These are phyloP conservation scores for Fusarium sacchari DNA, from an alignment of 2,329 filamentous ascomycete genomes.

Conservation along the genomic window DNA sequence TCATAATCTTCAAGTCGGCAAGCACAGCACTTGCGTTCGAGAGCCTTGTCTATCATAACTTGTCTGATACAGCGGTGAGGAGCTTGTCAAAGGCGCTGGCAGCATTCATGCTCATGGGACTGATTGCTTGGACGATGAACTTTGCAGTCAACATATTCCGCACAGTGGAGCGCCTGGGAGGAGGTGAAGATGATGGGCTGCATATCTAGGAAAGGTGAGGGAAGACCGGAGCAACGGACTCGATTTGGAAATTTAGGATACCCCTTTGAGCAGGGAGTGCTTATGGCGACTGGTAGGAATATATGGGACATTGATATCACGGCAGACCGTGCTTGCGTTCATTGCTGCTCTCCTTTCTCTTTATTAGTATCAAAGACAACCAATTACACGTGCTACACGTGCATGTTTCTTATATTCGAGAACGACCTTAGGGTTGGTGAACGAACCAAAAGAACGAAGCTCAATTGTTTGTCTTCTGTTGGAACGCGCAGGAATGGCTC, in stretches of 20 bases:
- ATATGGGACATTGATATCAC: slow-evolving; percentile 19
- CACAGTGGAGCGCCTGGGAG: slow-evolving; percentile 69
- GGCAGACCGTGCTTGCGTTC: slow-evolving; percentile 28
- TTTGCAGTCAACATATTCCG: slow-evolving; percentile 88
- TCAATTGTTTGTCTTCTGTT: background rate
- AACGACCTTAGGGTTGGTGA: background rate
- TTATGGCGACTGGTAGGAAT: slow-evolving; percentile 16
- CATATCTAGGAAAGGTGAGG: slow-evolving; percentile 23
- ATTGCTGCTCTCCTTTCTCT: slow-evolving; percentile 16
- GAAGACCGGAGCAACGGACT: slow-evolving; percentile 2
- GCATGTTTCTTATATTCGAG: slow-evolving; percentile 14
- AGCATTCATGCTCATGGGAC: slow-evolving; percentile 80
- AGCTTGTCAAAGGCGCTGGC: slow-evolving; percentile 75
- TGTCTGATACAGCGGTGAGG: slow-evolving; percentile 52
- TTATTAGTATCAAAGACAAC: background rate
- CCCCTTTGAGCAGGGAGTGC: slow-evolving; percentile 33
- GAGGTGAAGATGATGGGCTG: slow-evolving; percentile 57
- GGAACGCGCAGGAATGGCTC: background rate
- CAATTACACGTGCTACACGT: background rate
- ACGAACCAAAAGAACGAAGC: background rate
- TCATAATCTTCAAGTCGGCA: slow-evolving; percentile 96
- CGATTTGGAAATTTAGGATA: slow-evolving; percentile 28
- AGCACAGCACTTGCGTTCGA: slow-evolving; percentile 92
- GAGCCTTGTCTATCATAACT: slow-evolving; percentile 72
- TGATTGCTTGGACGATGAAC: slow-evolving; percentile 90